Percentiles rank a stretch among this genome's conserved stretches.
These are phyloP conservation scores for Solanum microdontum DNA, from an alignment of 257 asterid species.

Conservation along the genomic window DNA sequence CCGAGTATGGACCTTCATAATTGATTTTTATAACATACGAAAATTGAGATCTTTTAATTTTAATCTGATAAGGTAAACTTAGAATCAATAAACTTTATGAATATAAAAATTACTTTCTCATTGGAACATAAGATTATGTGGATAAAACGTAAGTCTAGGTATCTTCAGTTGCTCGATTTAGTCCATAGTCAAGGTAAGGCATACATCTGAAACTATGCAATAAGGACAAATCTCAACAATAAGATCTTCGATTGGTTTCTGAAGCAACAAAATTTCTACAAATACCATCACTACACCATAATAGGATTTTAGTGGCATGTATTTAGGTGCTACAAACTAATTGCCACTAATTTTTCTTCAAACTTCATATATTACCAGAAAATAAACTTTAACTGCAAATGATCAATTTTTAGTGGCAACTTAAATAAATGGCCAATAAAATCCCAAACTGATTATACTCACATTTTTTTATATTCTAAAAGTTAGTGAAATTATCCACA, in stretches of 20 bases:
- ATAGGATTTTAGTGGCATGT: neutral
- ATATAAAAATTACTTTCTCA: constrained; percentile 6
- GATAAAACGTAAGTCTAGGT: constrained; percentile 11
- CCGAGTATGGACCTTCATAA: neutral
- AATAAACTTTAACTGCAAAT: no score
- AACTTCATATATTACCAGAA: no score
- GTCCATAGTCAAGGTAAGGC: neutral
- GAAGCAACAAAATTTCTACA: neutral
- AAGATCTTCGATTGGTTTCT: neutral
- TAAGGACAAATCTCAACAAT: neutral
- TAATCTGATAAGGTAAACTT: constrained; percentile 4
- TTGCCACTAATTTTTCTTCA: no score
- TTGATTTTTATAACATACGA: neutral
- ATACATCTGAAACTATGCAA: constrained; percentile 14
- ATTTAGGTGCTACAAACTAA: no score
- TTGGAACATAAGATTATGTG: constrained; percentile 2
- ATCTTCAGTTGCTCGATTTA: no score
- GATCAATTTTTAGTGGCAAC: no score
- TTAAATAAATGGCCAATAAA: no score
- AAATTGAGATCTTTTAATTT: constrained; percentile 12
- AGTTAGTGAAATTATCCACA: neutral
- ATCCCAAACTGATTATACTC: no score
- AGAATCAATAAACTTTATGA: constrained; percentile 10
- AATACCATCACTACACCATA: neutral
- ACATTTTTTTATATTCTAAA: no score